phyloP scores from a whole-genome alignment of 371 early-diverging fungal genomes.

The Rhizopus delemar region DNA sequence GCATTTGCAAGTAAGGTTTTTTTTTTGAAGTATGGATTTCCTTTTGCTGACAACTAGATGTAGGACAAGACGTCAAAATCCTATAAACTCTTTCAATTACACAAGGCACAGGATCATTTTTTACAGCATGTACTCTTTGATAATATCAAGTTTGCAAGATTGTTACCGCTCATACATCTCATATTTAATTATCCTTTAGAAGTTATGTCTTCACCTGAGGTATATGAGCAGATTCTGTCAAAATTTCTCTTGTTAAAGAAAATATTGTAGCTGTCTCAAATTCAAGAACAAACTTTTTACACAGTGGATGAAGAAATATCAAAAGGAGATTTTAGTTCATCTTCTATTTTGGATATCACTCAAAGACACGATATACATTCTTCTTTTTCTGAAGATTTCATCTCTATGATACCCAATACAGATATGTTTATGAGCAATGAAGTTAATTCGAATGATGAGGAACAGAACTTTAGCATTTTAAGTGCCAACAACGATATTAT shows the following conservation, averaged over 20 bases:
- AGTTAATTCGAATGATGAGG: neutral
- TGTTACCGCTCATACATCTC: neutral
- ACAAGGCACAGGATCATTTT: neutral
- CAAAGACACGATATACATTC: neutral
- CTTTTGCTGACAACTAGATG: neutral
- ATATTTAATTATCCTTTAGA: neutral
- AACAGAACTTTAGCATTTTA: neutral
- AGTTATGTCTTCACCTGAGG: neutral
- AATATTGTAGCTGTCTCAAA: neutral
- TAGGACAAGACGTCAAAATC: neutral
- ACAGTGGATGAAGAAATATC: neutral
- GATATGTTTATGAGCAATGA: too few relatives aligned
- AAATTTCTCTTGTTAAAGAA: neutral
- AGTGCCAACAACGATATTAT: neutral
- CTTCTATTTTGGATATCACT: neutral
- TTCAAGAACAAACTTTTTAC: neutral
- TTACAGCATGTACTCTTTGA: slow-evolving; percentile 1
- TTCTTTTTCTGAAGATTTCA: neutral
- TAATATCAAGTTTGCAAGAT: slow-evolving; percentile 1
- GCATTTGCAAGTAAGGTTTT: neutral
- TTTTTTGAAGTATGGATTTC: neutral
- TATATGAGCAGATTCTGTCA: neutral
- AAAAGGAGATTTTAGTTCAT: neutral
- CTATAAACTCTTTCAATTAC: neutral
- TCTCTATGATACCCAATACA: neutral